These are phyloP conservation scores for Chenopodium suecicum DNA, from an alignment of 148 eudicot genomes.

Conservation along the genomic window DNA sequence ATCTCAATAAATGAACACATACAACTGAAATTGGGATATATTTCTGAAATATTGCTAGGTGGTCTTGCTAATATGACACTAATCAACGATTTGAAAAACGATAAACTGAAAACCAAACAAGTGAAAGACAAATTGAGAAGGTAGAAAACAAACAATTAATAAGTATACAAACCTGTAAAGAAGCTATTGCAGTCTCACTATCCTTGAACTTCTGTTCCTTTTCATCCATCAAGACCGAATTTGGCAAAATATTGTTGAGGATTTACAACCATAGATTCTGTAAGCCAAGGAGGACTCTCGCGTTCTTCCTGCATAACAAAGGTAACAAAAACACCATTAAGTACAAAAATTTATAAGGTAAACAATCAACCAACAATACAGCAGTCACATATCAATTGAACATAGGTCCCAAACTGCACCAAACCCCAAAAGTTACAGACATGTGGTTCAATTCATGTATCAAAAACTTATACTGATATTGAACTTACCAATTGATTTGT, in stretches of 20 bases:
- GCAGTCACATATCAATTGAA: not conserved
- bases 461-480: not conserved
- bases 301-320: constrained; percentile 81
- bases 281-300: constrained; percentile 43
- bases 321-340: constrained; percentile 15
- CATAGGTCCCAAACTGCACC: not conserved
- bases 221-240: constrained; percentile 70
- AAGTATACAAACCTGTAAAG: constrained; percentile 60
- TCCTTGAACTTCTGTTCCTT: constrained; percentile 80
- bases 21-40: not conserved
- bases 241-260: constrained; percentile 36
- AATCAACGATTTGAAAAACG: not conserved
- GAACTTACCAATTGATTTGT: constrained; percentile 78
- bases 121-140: not conserved
- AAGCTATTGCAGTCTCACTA: constrained; percentile 76
- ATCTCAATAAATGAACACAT: not conserved
- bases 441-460: not conserved
- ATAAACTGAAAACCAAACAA: not conserved
- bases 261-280: constrained; percentile 3
- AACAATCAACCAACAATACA: not conserved
- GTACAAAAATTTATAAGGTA: not conserved
- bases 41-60: not conserved
- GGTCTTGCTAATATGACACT: constrained; percentile 1
- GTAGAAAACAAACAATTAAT: not conserved
- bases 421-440: not conserved